Evolutionary conservation across 495 filamentous ascomycete species (phyloP).

Genomic region (Neurospora sp.): DNA sequence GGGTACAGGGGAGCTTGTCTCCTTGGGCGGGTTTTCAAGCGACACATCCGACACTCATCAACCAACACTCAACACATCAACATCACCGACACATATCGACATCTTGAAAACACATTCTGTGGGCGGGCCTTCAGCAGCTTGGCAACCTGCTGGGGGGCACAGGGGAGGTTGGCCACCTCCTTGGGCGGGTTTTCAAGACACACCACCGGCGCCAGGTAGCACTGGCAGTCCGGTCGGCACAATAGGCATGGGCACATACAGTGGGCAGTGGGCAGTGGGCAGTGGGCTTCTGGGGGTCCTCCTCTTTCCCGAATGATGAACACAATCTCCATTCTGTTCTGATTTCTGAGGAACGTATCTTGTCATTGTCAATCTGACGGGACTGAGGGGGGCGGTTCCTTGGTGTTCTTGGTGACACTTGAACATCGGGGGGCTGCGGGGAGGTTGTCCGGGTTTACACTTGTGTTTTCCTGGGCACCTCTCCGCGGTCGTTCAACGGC

Average conservation of each 20-base stretch:
- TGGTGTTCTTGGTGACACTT: not conserved
- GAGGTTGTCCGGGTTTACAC: not conserved
- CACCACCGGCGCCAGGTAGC: not conserved
- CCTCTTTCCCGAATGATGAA: not conserved
- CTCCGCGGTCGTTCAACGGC: not conserved
- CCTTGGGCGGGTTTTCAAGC: not conserved
- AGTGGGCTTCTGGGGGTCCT: not conserved
- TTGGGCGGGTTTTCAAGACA: not conserved
- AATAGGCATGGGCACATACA: not conserved
- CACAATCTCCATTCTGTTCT: not conserved
- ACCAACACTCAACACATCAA: not conserved
- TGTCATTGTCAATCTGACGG: not conserved
- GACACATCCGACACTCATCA: not conserved
- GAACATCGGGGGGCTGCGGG: not conserved
- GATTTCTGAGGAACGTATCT: not conserved
- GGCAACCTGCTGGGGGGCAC: not conserved
- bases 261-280: not conserved
- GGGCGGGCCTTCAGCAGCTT: not conserved
- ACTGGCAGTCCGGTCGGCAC: not conserved
- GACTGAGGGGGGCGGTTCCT: not conserved
- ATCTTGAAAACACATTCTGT: not conserved
- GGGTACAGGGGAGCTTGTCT: not conserved
- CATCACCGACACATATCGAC: not conserved
- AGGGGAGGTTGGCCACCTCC: not conserved
- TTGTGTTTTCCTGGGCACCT: not conserved